Evolutionary conservation across 345 rosid species (phyloP).

Genomic region (Psidium friedrichsthalianum): DNA sequence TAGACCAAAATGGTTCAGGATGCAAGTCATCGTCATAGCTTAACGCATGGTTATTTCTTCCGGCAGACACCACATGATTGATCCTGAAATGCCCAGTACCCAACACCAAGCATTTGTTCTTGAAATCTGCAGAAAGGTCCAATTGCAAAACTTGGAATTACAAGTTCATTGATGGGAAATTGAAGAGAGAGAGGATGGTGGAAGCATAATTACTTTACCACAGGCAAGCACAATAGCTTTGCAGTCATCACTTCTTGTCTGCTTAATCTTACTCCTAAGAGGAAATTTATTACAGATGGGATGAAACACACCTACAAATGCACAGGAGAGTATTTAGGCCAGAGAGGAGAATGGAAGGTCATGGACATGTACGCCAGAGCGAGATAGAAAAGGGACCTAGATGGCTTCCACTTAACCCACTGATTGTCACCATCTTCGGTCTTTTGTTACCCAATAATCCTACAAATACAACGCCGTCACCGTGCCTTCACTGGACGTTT

Average conservation of each 20-base stretch:
- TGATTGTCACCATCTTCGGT: not conserved
- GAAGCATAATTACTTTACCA: not conserved
- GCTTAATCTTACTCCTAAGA: not conserved
- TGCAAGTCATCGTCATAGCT: not conserved
- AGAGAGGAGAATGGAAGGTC: not conserved
- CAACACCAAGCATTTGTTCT: not conserved
- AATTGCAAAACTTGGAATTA: not conserved
- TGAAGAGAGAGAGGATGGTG: not conserved
- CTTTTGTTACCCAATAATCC: not conserved
- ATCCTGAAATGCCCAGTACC: not conserved
- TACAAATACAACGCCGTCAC: not conserved
- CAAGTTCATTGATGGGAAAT: not conserved
- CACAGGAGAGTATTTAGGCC: not conserved
- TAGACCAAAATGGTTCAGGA: not conserved
- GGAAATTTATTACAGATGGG: not conserved
- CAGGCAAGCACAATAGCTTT: not conserved
- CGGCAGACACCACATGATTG: slow-evolving; percentile 18
- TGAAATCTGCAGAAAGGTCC: not conserved
- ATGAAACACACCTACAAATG: not conserved
- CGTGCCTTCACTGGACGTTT: not conserved
- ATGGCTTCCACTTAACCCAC: not conserved
- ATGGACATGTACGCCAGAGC: not conserved
- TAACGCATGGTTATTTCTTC: not conserved
- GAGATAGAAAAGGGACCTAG: not conserved
- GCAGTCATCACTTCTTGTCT: not conserved